Base-by-base conservation (phyloP, 2,329 filamentous ascomycete species). In the Colletotrichum kahawae region DNA sequence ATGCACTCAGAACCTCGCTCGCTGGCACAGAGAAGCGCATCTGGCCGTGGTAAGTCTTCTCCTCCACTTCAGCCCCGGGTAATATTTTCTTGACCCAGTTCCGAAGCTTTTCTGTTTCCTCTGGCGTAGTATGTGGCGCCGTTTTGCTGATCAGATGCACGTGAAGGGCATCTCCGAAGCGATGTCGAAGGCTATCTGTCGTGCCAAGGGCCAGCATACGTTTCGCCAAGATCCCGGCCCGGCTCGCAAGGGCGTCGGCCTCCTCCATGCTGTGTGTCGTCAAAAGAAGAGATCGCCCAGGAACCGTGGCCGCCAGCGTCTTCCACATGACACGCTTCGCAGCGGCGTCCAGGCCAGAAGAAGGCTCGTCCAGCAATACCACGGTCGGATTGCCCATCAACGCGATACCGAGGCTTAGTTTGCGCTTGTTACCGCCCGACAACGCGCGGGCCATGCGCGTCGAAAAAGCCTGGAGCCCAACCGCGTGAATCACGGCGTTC, bases 221-320 rank as follows among this genome's bases (percentile, higher is more conserved):
- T 78, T 91, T 90, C 10, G 95, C 95, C 85, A 98, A 92, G 78
- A 98, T 98, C 14, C 95, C 96, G 0, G 94, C 95, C 2, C 95
- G 90, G 34, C 92, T 92, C 0, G 96, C 96, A 4, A 98, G 88
- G 1, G 95, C 95, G 80, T 98, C 95, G 1, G 96, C 96, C 84
- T 98, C 96, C 82, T 98, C 96, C 95, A 98, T 98, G 64, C 92
- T 95, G 83, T 98, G 96, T 0, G 96, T 98, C 0, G 96, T 98
- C 21, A 98, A 89, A 2, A 98, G 88, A 18, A 98, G 91, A 0
- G 93, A 94, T n/a, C 96, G 91, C 0, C 95, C 95, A 0, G 92
- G 90, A 0, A 93, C 92, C 5, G 96, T 92, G 2, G 92, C 90
- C 5, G 91, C 91, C 1, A 98, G 88, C 0, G 95, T 98, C 71